Percentiles rank a stretch among this genome's conserved stretches.
These are phyloP conservation scores for Gynandropsis gynandra DNA, from an alignment of 345 rosid species.

Conservation along the genomic window DNA sequence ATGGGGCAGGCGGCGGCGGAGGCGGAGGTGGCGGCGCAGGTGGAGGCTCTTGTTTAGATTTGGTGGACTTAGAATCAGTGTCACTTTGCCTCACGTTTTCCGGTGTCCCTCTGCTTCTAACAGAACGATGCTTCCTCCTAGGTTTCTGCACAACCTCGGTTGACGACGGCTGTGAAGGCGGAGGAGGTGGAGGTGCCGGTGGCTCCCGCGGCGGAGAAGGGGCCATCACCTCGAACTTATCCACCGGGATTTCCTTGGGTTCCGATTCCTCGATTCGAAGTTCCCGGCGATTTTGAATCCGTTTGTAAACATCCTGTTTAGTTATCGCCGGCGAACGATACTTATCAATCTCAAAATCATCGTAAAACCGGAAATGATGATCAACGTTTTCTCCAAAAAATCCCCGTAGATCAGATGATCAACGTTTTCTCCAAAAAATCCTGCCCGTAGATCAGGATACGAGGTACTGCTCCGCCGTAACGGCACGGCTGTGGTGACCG, in stretches of 20 bases:
- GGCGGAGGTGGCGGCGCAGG: slow-evolving; percentile 35
- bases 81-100: slow-evolving; percentile 23
- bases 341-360: slow-evolving; percentile 56
- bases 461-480: slow-evolving; percentile 69
- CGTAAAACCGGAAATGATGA: slow-evolving; percentile 52
- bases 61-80: slow-evolving; percentile 12
- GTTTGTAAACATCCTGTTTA: slow-evolving; percentile 6
- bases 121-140: slow-evolving; percentile 33
- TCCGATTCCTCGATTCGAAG: slow-evolving; percentile 33
- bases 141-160: slow-evolving; percentile 26
- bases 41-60: slow-evolving; percentile 21
- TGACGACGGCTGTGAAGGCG: slow-evolving; percentile 30
- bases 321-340: slow-evolving; percentile 20
- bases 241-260: slow-evolving; percentile 50
- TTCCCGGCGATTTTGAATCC: slow-evolving; percentile 22
- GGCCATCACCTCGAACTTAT: slow-evolving; percentile 43
- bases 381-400: slow-evolving; percentile 33
- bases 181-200: slow-evolving; percentile 26
- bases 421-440: slow-evolving; percentile 30
- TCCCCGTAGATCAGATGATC: slow-evolving; percentile 58
- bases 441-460: slow-evolving; percentile 67
- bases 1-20: slow-evolving; percentile 29
- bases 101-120: slow-evolving; percentile 27
- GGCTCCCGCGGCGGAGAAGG: slow-evolving; percentile 25
- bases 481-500: slow-evolving; percentile 30